Evolutionary conservation across 139 green algal genomes (phyloP).

Genomic region (Coelastrella sp.): DNA sequence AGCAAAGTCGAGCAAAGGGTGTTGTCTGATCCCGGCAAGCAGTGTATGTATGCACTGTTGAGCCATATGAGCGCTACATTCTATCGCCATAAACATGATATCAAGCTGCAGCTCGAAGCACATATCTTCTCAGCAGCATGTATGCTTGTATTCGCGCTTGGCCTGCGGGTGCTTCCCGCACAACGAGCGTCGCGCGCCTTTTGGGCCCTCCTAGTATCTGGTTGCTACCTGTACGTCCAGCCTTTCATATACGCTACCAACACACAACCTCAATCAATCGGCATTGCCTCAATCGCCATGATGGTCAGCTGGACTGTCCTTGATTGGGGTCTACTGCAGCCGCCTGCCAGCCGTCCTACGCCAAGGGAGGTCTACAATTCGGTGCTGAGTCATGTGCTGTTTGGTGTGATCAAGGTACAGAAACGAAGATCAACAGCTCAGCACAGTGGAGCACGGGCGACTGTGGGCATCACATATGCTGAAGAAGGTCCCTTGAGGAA

Average conservation of each 20-base stretch:
- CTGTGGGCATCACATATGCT: no score
- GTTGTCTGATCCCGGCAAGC: no score
- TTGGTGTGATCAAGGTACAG: neutral
- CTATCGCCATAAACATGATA: neutral
- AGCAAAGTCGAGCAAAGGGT: no score
- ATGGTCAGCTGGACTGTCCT: neutral
- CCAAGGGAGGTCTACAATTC: neutral
- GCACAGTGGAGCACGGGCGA: neutral
- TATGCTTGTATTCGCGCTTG: neutral
- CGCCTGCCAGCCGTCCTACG: neutral
- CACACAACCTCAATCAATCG: neutral
- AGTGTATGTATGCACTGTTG: no score
- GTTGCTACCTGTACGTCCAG: neutral
- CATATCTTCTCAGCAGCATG: neutral
- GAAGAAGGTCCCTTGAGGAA: no score
- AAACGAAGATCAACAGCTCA: neutral
- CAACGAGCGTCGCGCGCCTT: neutral
- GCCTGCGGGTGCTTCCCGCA: neutral
- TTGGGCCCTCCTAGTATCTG: neutral
- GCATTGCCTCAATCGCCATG: neutral
- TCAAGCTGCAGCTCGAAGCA: neutral
- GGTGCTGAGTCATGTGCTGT: neutral
- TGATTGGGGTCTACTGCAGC: neutral
- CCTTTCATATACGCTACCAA: neutral
- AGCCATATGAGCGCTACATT: neutral